Evolutionary conservation across 306 rosid species (phyloP), one percentile per base, ranked within the genome.

Genomic region (Vicia sativa): DNA sequence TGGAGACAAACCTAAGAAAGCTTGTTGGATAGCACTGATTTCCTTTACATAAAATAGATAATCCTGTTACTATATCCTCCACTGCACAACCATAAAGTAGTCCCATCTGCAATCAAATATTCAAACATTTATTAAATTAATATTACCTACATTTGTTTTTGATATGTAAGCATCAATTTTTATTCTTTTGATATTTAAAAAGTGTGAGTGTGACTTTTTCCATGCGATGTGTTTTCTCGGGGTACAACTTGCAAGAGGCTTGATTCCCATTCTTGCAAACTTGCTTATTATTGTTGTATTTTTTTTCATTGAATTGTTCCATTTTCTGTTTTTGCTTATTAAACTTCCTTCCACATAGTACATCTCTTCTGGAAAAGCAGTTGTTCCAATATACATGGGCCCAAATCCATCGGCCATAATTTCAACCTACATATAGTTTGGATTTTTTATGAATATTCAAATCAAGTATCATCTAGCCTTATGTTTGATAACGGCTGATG

Each of bases 291-390:
- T 53, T 13, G 11, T 61, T 9, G 42, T 37, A 48, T 38, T 48
- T 3, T 68, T 50, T 75, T 19, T 39, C 31, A 21, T 53, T 53
- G 4, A 16, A 26, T 6, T 12, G 4, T 26, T 81, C 73, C 79
- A 71, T 7, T 34, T 53, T 23, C 72, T 77, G 44, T n/a, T 23
- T 31, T 62, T 28, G 70, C 5, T 35, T 42, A 65, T n/a, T 65
- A 26, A 80, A 82, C 73, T 82, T 81, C 54, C 65, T 82, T 12
- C 90, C 90, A 25, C 71, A 73, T 0, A 91, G 85, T 74, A 39
- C 42, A 1, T 81, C 92, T 84, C 95, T 91, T 64, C 87, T 74
- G 42, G 73, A 84, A 69, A 91, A 87, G 85, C 92, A 80, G 39
- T 89, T 86, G 80, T 86, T 79, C 95, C 95, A 37, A 73, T 3